Conservation (phyloP, 768 basidiomycete genomes). For the Lactifluus pinguis region DNA sequence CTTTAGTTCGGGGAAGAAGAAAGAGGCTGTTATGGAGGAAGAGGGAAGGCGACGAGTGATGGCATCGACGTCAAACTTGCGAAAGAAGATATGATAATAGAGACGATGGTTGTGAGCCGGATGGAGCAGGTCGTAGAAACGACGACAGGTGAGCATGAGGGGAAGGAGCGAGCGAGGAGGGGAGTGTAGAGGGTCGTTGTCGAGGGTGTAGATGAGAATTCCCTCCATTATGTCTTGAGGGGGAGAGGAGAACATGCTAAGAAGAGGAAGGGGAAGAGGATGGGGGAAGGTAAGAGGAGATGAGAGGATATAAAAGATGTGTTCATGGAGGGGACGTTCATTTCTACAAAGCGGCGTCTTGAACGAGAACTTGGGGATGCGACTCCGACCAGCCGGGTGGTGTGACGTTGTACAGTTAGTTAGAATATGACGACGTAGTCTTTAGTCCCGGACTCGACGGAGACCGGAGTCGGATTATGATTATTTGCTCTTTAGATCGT, state of each 20-base stretch:
- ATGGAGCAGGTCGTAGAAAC: conserved; percentile 41
- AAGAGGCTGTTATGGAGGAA: conserved; percentile 31
- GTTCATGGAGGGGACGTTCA: conserved; percentile 8
- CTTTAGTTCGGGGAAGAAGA: conserved; percentile 33
- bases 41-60: conserved; percentile 40
- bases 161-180: conserved; percentile 43
- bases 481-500: conserved; percentile 3
- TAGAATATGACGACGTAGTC: conserved; percentile 15
- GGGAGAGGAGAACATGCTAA: conserved; percentile 9
- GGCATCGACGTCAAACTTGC: conserved; percentile 56
- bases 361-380: conserved; percentile 12
- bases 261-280: not conserved
- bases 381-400: conserved; percentile 17
- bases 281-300: not conserved
- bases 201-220: conserved; percentile 54
- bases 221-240: conserved; percentile 64
- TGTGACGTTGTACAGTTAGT: conserved; percentile 14
- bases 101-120: conserved; percentile 49
- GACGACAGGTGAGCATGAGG: conserved; percentile 44
- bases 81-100: conserved; percentile 58
- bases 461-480: conserved; percentile 5
- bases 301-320: conserved; percentile 12
- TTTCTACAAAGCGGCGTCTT: conserved; percentile 18
- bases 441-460: conserved; percentile 13
- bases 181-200: conserved; percentile 41